These are phyloP conservation scores for Gossypium rotundifolium DNA, from an alignment of 345 rosid genomes.

Conservation along the genomic window DNA sequence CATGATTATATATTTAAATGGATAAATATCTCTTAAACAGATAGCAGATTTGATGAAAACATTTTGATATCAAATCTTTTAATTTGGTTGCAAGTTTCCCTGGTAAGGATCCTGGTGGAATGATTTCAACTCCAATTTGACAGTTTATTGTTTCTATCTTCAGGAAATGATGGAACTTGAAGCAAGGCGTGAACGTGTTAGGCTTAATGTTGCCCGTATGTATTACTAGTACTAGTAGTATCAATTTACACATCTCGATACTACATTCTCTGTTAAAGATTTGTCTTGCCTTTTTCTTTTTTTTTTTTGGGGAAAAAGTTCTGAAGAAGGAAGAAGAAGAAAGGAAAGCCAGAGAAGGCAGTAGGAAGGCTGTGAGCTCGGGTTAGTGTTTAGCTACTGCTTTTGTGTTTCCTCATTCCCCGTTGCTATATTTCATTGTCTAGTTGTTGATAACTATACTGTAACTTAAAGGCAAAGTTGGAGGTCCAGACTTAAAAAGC, in stretches of 20 bases:
- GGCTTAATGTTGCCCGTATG: slow-evolving; percentile 81
- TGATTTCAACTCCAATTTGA: not conserved
- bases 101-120: not conserved
- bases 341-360: slow-evolving; percentile 64
- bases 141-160: slow-evolving; percentile 9
- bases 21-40: not conserved
- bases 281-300: not conserved
- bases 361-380: slow-evolving; percentile 31
- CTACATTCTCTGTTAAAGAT: not conserved
- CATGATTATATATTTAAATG: not conserved
- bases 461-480: slow-evolving; percentile 47
- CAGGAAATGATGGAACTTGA: slow-evolving; percentile 80
- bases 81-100: not conserved
- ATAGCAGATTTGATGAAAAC: not conserved
- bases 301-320: slow-evolving; percentile 26
- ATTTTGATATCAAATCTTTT: not conserved
- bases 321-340: slow-evolving; percentile 84
- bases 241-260: not conserved
- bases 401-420: not conserved
- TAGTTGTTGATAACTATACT: slow-evolving; percentile 3
- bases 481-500: slow-evolving; percentile 81
- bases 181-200: slow-evolving; percentile 77
- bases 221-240: slow-evolving; percentile 1
- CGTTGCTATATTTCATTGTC: not conserved
- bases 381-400: slow-evolving; percentile 42